Base-by-base conservation (phyloP, 345 rosid species). In the Syzygium aromaticum region DNA sequence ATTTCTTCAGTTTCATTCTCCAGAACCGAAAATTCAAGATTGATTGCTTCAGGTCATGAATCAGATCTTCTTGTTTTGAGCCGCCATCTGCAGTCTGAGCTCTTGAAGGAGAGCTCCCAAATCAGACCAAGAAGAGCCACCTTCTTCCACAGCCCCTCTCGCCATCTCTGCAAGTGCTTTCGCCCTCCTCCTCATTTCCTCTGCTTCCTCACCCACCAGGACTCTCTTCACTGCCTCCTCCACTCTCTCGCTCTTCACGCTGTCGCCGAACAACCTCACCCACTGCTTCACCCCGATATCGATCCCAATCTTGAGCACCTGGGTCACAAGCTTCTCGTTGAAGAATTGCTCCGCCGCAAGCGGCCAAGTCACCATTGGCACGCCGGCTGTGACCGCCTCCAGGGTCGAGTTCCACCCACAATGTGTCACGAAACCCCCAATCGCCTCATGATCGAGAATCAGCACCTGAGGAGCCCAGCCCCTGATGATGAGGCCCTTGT, bases 321-420 rank as follows among this genome's bases (percentile, higher is more conserved):
- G 87, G 46, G 92, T 92, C 54, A 94, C 89, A 77, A 94, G 52
- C 67, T 92, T 95, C 87, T 94, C 98, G 52, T 96, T 96, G 83
- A 61, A 91, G 84, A 94, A 95, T 43, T 96, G 98, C 86, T 96
- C 98, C 0, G 92, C 95, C 1, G 61, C 59, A 7, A 93, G 53
- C 0, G 98, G 98, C 96, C 97, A 95, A 0, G 95, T 91, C 23
- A 94, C 93, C 95, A 95, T 91, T 16, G 96, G 95, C 59, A 88
- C 54, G 3, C 96, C 97, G 0, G 95, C 90, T 1, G 91, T 51
- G 25, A 93, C 85, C 0, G 90, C 95, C 90, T 96, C 98, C 7
- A 94, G 64, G 2, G 91, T 89, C 1, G 98, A 96, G 86, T 96
- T 96, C 96, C 96, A 94, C 80, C 96, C 96, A 12, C 98, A 95